Evolutionary conservation across 2,329 filamentous ascomycete species (phyloP).

Genomic region (Aspergillus brunneoviolaceus): DNA sequence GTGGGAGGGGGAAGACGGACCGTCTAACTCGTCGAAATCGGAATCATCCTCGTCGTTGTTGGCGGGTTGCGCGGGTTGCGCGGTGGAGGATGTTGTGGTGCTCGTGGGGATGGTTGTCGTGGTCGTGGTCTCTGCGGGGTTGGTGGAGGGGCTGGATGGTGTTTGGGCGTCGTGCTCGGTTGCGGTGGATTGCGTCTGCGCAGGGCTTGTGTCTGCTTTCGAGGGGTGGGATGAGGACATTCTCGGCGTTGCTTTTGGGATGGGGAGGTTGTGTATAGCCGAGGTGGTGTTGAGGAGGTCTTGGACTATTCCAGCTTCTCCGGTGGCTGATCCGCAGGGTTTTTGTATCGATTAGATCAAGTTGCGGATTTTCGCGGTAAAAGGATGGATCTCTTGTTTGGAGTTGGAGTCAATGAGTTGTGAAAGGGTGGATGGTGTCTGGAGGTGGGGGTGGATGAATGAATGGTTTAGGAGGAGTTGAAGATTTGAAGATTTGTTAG

Average conservation of each 20-base stretch:
- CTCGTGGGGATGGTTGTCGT: background rate
- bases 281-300: background rate
- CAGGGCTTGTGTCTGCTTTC: background rate
- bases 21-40: conserved; percentile 93
- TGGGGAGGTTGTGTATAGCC: conserved; percentile 1
- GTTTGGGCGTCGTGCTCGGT: background rate
- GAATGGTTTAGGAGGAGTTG: too few species aligned
- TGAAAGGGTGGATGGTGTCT: too few species aligned
- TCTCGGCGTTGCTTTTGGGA: background rate
- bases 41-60: conserved; percentile 71
- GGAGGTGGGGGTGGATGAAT: too few species aligned
- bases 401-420: too few species aligned
- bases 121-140: conserved; percentile 1
- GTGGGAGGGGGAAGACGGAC: conserved; percentile 43
- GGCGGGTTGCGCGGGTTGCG: conserved; percentile 10
- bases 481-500: too few species aligned
- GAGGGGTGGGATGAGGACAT: background rate
- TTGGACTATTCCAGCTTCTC: too few species aligned
- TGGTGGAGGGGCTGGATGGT: background rate
- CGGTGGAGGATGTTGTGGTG: background rate
- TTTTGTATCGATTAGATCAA: too few species aligned
- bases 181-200: background rate
- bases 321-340: too few species aligned
- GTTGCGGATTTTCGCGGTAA: too few species aligned
- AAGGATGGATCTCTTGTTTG: too few species aligned